Conservation (phyloP, 2,329 filamentous ascomycete species). For the Fusarium algeriense region DNA sequence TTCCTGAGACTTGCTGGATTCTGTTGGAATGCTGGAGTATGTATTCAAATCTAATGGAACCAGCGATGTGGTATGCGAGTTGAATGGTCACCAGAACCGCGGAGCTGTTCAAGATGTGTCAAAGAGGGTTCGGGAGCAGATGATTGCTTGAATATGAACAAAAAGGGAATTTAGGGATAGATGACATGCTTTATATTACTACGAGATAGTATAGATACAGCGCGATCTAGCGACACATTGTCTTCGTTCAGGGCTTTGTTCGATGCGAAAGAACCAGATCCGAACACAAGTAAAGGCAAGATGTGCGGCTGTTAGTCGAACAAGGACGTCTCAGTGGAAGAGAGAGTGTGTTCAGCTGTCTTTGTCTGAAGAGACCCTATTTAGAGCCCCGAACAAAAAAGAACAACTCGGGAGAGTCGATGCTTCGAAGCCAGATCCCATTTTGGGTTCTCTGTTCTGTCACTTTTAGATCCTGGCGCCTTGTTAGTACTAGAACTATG, state of each 20-base stretch:
- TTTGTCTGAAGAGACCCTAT: slow-evolving; percentile 24
- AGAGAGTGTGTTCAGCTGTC: slow-evolving; percentile 23
- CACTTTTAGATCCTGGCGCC: slow-evolving; percentile 4
- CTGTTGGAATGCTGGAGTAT: neutral
- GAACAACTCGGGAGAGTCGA: slow-evolving; percentile 12
- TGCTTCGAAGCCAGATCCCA: slow-evolving; percentile 17
- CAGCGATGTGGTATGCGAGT: neutral
- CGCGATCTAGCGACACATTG: slow-evolving; percentile 11
- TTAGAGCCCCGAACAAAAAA: slow-evolving; percentile 14
- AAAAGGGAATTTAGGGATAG: neutral
- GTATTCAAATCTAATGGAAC: neutral
- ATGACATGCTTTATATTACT: slow-evolving; percentile 25
- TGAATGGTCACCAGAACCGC: neutral
- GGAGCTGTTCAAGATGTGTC: neutral
- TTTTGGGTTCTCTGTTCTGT: slow-evolving; percentile 25
- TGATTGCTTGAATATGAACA: neutral
- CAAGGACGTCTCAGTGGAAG: slow-evolving; percentile 12
- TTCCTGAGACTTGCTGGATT: neutral
- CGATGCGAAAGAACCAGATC: neutral
- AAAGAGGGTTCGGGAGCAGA: neutral
- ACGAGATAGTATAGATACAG: neutral
- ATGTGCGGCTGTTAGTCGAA: slow-evolving; percentile 5
- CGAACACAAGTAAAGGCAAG: slow-evolving; percentile 15
- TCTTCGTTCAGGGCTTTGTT: slow-evolving; percentile 30
- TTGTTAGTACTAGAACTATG: slow-evolving; percentile 30